phyloP scores from a whole-genome alignment of 164 flowering plant genomes.

The Vitis rupestris region DNA sequence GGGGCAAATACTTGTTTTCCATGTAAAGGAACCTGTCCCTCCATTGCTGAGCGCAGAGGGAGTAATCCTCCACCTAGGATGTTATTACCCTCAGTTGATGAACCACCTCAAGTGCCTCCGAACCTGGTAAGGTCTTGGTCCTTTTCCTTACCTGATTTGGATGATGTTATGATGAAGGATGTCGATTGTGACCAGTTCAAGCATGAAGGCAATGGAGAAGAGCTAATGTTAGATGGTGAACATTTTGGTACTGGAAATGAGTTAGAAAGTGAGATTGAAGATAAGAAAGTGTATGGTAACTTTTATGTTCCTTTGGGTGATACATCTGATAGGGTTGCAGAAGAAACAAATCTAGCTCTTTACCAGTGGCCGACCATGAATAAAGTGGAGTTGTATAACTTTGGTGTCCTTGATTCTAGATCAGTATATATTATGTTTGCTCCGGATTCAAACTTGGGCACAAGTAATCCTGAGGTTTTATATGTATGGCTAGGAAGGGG shows the following conservation, averaged over 20 bases:
- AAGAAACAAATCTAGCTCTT: constrained; percentile 16
- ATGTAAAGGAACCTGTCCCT: constrained; percentile 41
- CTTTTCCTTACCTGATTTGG: constrained; percentile 38
- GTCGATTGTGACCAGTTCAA: constrained; percentile 13
- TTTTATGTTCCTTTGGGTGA: constrained; percentile 15
- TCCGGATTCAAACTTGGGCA: constrained; percentile 16
- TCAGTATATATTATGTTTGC: constrained; percentile 41
- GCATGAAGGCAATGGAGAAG: constrained; percentile 21
- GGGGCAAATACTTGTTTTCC: constrained; percentile 26
- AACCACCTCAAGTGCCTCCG: constrained; percentile 29
- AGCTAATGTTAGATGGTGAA: constrained; percentile 24
- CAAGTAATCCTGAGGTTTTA: constrained; percentile 18
- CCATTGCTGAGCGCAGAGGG: constrained; percentile 75
- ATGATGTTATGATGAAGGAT: constrained; percentile 27
- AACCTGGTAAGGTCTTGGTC: constrained; percentile 44
- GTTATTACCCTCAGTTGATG: constrained; percentile 41
- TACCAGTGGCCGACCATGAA: constrained; percentile 44
- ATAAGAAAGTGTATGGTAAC: constrained; percentile 11
- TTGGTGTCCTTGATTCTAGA: constrained; percentile 34
- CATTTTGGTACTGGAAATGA: constrained; percentile 6
- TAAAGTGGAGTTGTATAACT: constrained; percentile 30
- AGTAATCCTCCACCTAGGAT: constrained; percentile 51
- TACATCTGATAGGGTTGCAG: constrained; percentile 1
- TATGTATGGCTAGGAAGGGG: constrained; percentile 51
- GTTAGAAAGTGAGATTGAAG: constrained; percentile 10